Evolutionary conservation across 352 stramenopile species (phyloP).

Genomic region (Globisporangium nodosum): DNA sequence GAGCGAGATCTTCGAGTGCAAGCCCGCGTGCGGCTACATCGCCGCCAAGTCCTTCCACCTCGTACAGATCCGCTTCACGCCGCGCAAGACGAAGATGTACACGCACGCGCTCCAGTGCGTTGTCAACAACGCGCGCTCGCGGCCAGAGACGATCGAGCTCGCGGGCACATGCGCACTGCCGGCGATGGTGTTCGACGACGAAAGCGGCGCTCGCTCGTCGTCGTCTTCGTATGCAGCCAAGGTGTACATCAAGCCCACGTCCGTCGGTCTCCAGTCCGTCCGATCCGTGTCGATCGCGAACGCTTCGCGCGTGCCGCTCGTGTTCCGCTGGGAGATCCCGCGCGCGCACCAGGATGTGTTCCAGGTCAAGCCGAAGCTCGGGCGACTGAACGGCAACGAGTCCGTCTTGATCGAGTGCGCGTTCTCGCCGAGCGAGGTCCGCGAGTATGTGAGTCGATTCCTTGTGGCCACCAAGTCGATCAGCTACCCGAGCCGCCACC

Average conservation of each 20-base stretch:
- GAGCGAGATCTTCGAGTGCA: slow-evolving; percentile 60
- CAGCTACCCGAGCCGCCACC: slow-evolving; percentile 35
- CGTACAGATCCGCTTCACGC: slow-evolving; percentile 73
- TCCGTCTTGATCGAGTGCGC: slow-evolving; percentile 41
- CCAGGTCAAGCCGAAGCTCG: slow-evolving; percentile 55
- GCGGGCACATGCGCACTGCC: slow-evolving; percentile 51
- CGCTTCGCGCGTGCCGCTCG: slow-evolving; percentile 77
- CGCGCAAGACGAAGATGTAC: slow-evolving; percentile 42
- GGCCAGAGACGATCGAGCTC: slow-evolving; percentile 53
- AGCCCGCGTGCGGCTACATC: slow-evolving; percentile 64
- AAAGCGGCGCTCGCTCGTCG: slow-evolving; percentile 7
- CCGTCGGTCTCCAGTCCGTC: slow-evolving; percentile 60
- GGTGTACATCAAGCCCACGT: slow-evolving; percentile 84
- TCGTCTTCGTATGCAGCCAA: slow-evolving; percentile 20
- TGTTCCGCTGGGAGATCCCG: slow-evolving; percentile 78
- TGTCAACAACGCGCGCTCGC: slow-evolving; percentile 57
- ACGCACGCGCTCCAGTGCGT: slow-evolving; percentile 54
- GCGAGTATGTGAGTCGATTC: slow-evolving; percentile 73
- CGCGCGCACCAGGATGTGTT: slow-evolving; percentile 55
- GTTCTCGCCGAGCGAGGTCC: slow-evolving; percentile 79
- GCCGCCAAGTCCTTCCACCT: slow-evolving; percentile 74
- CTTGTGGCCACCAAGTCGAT: slow-evolving; percentile 62
- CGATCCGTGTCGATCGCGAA: slow-evolving; percentile 65
- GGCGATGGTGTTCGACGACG: slow-evolving; percentile 37
- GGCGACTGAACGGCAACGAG: slow-evolving; percentile 83